Evolutionary conservation across 179 eudicot genomes (phyloP).

Genomic region (Beta corolliflora): DNA sequence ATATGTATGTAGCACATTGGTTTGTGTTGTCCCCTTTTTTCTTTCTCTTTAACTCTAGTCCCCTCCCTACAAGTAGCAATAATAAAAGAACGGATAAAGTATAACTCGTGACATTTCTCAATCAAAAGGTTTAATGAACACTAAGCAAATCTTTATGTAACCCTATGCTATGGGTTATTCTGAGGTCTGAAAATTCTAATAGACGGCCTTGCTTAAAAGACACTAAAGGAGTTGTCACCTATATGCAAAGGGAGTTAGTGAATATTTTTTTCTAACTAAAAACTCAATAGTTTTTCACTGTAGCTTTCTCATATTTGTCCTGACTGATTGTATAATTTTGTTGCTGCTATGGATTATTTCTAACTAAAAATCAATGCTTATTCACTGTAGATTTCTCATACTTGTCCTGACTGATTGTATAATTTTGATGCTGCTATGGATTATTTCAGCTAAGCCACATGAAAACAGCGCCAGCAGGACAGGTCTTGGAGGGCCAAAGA

Average conservation of each 20-base stretch:
- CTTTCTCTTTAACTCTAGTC: no score
- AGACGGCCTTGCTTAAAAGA: neutral
- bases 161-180: no score
- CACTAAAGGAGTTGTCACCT: neutral
- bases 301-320: constrained; percentile 8
- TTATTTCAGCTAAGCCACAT: constrained; percentile 50
- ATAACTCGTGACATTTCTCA: no score
- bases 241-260: neutral
- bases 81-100: no score
- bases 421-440: constrained; percentile 22
- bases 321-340: constrained; percentile 21
- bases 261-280: neutral
- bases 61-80: no score
- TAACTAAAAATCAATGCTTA: neutral
- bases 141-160: no score
- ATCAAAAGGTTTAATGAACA: no score
- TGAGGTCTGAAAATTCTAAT: no score
- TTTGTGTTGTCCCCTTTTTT: no score
- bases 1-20: no score
- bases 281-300: neutral
- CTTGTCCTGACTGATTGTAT: constrained; percentile 21
- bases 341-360: constrained; percentile 28
- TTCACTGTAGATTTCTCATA: neutral
- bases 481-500: constrained; percentile 33
- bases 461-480: constrained; percentile 43